These are phyloP conservation scores for Somion occarium DNA, from an alignment of 1,284 basidiomycete species.

Conservation along the genomic window DNA sequence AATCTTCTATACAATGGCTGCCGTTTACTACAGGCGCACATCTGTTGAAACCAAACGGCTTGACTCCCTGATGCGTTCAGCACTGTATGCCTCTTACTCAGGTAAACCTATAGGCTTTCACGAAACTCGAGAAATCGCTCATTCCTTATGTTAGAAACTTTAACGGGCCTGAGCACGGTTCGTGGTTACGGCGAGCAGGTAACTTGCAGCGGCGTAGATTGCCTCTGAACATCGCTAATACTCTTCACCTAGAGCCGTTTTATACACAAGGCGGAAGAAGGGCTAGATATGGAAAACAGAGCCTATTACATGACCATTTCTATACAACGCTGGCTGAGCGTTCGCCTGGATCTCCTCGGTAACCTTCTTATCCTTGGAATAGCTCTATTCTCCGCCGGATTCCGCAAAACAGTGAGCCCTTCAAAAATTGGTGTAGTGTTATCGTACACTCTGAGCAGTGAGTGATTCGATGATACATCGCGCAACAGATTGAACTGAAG, in stretches of 20 bases:
- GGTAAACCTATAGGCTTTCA: slow-evolving; percentile 25
- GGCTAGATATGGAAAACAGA: slow-evolving; percentile 59
- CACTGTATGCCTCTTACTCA: slow-evolving; percentile 53
- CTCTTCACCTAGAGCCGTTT: slow-evolving; percentile 40
- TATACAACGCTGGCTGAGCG: slow-evolving; percentile 58
- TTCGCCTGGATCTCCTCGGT: slow-evolving; percentile 65
- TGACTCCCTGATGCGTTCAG: slow-evolving; percentile 64
- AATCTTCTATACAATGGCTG: slow-evolving; percentile 43
- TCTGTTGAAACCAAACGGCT: slow-evolving; percentile 67
- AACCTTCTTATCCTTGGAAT: slow-evolving; percentile 73
- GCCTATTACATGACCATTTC: slow-evolving; percentile 78
- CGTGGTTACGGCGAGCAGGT: slow-evolving; percentile 52
- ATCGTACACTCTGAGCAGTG: slow-evolving; percentile 58
- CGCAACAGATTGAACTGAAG: not conserved
- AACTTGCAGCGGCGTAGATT: too few relatives aligned
- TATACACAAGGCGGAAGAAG: slow-evolving; percentile 39
- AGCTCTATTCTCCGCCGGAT: slow-evolving; percentile 60
- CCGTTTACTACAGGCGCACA: slow-evolving; percentile 49
- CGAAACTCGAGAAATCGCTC: slow-evolving; percentile 24
- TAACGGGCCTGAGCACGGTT: slow-evolving; percentile 61
- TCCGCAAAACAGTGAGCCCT: slow-evolving; percentile 43
- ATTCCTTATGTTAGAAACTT: slow-evolving; percentile 40
- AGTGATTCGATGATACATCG: slow-evolving; percentile 21
- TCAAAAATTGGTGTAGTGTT: slow-evolving; percentile 58
- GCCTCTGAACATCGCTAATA: too few relatives aligned